Conservation (phyloP, 768 basidiomycete genomes). For the Mycena polygramma region DNA sequence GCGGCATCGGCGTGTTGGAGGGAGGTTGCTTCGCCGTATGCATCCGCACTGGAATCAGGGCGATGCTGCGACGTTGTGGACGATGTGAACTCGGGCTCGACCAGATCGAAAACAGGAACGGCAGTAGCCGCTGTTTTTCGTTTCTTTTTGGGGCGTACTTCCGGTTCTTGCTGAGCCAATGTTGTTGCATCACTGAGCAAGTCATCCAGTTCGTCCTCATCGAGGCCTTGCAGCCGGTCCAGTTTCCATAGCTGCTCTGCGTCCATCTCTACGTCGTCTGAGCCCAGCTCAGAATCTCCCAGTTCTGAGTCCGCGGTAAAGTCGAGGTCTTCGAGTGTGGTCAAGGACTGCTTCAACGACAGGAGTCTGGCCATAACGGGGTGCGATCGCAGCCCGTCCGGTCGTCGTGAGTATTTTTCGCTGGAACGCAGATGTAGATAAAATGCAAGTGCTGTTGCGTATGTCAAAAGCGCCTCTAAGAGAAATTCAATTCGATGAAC, state of each 20-base stretch:
- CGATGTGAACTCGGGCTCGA: conserved; percentile 79
- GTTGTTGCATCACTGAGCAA: conserved; percentile 67
- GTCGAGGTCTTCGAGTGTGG: conserved; percentile 88
- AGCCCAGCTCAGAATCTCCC: conserved; percentile 58
- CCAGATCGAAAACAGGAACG: conserved; percentile 77
- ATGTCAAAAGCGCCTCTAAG: conserved; percentile 90
- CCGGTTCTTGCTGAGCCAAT: conserved; percentile 41
- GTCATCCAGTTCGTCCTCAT: conserved; percentile 64
- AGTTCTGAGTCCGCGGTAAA: conserved; percentile 58
- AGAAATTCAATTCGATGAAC: conserved; percentile 15
- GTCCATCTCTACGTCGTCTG: conserved; percentile 53
- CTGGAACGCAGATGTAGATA: conserved; percentile 89
- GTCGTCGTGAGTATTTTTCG: conserved; percentile 71
- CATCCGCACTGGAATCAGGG: conserved; percentile 51
- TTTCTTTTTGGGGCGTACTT: conserved; percentile 71
- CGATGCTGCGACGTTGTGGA: conserved; percentile 49
- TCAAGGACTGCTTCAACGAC: conserved; percentile 84
- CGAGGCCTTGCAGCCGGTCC: conserved; percentile 53
- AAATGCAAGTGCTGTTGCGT: conserved; percentile 91
- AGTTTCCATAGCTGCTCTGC: conserved; percentile 60
- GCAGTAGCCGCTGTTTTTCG: conserved; percentile 57
- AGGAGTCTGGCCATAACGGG: conserved; percentile 84
- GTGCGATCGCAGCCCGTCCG: conserved; percentile 73
- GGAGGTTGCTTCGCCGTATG: conserved; percentile 81
- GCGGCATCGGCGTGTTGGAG: conserved; percentile 80